Percentiles rank a stretch among this genome's conserved stretches.
These are phyloP conservation scores for Emmonsiellopsis sp. DNA, from an alignment of 2,329 filamentous ascomycete genomes.

Conservation along the genomic window DNA sequence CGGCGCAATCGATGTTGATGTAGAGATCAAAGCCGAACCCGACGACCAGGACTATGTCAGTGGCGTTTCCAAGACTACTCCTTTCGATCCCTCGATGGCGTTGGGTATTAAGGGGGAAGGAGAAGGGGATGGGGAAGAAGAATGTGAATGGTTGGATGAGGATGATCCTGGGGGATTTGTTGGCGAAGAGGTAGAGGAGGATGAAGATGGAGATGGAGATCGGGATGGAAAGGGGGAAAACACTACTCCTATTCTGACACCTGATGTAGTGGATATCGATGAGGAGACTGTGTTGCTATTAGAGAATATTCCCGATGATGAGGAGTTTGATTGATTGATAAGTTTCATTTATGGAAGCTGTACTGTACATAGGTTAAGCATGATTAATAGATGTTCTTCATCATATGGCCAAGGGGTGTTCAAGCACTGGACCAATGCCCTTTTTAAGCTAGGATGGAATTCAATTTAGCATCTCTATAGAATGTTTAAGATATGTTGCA, in stretches of 20 bases:
- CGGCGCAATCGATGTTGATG: not conserved
- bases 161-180: not conserved
- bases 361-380: too few relatives aligned
- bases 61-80: not conserved
- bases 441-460: too few relatives aligned
- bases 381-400: too few relatives aligned
- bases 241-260: not conserved
- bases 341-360: too few relatives aligned
- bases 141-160: not conserved
- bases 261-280: not conserved
- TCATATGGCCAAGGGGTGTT: too few relatives aligned
- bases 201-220: slow-evolving; percentile 21
- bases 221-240: slow-evolving; percentile 13
- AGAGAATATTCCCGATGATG: slow-evolving; percentile 1
- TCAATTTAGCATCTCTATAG: too few relatives aligned
- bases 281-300: slow-evolving; percentile 2
- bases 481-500: too few relatives aligned
- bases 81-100: not conserved
- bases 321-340: slow-evolving; percentile 1
- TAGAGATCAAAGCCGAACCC: not conserved
- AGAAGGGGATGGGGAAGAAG: not conserved
- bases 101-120: slow-evolving; percentile 5
- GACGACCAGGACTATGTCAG: not conserved
- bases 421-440: too few relatives aligned
- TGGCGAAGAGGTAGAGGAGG: slow-evolving; percentile 10